A percentile compares a stretch with the other conserved stretches of the same genome.
phyloP scores from a whole-genome alignment of 2,329 filamentous ascomycete genomes.

The Penicillium griseofulvum region DNA sequence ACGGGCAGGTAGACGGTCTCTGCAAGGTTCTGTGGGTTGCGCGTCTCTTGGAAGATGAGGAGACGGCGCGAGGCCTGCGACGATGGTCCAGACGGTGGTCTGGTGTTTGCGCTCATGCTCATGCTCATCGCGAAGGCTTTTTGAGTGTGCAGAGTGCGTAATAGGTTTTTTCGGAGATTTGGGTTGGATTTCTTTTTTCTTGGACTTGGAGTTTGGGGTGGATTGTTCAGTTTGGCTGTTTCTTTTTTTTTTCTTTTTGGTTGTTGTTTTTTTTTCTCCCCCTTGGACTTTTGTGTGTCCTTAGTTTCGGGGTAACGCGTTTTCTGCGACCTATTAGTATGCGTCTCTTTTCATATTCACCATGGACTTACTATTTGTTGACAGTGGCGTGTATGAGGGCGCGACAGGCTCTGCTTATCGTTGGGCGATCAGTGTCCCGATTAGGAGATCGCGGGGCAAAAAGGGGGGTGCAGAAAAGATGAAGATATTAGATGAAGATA shows the following conservation, averaged over 20 bases:
- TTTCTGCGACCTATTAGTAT: background rate
- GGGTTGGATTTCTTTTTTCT: background rate
- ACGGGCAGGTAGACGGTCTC: conserved; percentile 34
- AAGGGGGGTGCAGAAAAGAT: too few species aligned
- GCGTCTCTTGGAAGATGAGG: conserved; percentile 40
- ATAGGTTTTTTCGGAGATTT: conserved; percentile 2
- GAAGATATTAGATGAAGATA: background rate
- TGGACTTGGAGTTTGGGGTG: background rate
- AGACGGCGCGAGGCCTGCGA: conserved; percentile 25
- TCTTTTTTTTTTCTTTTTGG: background rate
- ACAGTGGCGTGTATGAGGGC: background rate
- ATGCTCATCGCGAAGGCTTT: conserved; percentile 3
- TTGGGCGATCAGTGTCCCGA: conserved; percentile 3
- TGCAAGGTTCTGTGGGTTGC: conserved; percentile 29
- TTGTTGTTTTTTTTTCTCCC: background rate
- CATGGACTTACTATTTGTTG: background rate
- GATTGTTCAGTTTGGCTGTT: conserved; percentile 5
- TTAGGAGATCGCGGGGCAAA: conserved; percentile 13
- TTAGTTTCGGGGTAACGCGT: background rate
- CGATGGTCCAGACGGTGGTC: conserved; percentile 1
- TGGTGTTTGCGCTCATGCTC: conserved; percentile 10
- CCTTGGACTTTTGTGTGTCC: background rate
- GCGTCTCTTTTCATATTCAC: background rate
- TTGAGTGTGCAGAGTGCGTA: conserved; percentile 1
- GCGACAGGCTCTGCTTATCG: conserved; percentile 10